Percentiles rank a stretch among this genome's conserved stretches.
phyloP scores from a whole-genome alignment of 306 rosid species.

The Vigna unguiculata region DNA sequence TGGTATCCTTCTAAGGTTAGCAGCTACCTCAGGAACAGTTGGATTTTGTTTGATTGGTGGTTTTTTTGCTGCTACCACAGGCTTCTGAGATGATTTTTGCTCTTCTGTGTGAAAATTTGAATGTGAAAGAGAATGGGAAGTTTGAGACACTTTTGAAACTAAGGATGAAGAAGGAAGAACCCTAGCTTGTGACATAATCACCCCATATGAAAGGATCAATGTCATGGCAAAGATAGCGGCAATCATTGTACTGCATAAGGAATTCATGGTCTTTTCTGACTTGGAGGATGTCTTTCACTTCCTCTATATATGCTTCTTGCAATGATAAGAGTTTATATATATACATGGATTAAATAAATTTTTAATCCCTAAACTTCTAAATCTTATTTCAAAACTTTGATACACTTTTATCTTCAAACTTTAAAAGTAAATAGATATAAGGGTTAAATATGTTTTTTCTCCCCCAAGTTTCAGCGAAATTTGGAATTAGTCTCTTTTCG shows the following conservation, averaged over 20 bases:
- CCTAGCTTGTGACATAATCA: constrained; percentile 57
- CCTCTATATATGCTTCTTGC: constrained; percentile 44
- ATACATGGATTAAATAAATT: neutral
- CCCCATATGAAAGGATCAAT: constrained; percentile 52
- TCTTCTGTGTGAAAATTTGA: constrained; percentile 26
- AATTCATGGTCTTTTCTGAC: constrained; percentile 67
- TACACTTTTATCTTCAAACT: no score
- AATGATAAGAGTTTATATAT: constrained; percentile 44
- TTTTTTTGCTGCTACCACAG: constrained; percentile 48
- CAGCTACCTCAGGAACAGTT: constrained; percentile 46
- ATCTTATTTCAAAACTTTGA: no score
- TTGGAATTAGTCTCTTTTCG: no score
- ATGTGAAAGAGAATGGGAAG: constrained; percentile 44
- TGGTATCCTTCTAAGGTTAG: constrained; percentile 74
- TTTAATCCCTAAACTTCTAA: no score
- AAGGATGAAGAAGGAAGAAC: constrained; percentile 47
- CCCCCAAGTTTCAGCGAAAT: no score
- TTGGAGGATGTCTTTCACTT: constrained; percentile 55
- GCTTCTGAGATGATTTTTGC: constrained; percentile 38
- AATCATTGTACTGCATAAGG: constrained; percentile 54
- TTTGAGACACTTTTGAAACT: constrained; percentile 39
- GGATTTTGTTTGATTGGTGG: constrained; percentile 84
- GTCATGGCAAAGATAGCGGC: constrained; percentile 51
- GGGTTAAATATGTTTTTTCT: no score
- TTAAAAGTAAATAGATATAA: no score